Evolutionary conservation across 2,329 filamentous ascomycete species (phyloP).

Genomic region (Pseudocercospora eumusae): DNA sequence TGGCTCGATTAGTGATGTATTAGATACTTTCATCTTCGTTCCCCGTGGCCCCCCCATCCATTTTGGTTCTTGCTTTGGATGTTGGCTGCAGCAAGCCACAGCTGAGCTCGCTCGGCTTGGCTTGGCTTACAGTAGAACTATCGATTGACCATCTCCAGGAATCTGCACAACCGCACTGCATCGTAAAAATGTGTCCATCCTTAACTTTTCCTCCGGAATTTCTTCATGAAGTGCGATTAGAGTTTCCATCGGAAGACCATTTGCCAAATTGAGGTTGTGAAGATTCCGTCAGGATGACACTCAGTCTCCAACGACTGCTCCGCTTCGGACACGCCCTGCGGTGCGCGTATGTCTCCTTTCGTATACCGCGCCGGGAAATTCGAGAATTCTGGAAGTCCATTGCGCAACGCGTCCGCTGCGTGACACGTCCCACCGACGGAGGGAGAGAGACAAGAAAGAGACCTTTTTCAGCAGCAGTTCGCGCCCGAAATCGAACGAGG

Average conservation of each 20-base stretch:
- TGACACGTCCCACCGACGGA: neutral
- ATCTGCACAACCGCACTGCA: neutral
- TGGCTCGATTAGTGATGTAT: constrained; percentile 9
- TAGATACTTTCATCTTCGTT: neutral
- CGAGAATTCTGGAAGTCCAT: neutral
- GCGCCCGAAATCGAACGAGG: neutral
- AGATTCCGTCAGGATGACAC: neutral
- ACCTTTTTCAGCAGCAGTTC: neutral
- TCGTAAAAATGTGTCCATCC: neutral
- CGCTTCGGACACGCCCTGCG: too few species aligned
- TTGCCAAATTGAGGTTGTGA: neutral
- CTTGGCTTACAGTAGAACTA: too few species aligned
- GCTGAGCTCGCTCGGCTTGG: constrained; percentile 8
- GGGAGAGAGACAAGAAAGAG: neutral
- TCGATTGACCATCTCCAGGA: neutral
- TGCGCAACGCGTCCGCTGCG: neutral
- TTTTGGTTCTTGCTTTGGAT: neutral
- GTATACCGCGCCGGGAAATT: neutral
- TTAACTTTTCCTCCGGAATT: neutral
- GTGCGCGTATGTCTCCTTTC: neutral
- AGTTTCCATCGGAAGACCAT: neutral
- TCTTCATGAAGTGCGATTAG: neutral
- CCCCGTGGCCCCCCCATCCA: neutral
- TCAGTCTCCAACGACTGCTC: too few species aligned
- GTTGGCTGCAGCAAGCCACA: constrained; percentile 2